Evolutionary conservation across 306 rosid species (phyloP), one percentile per base, ranked within the genome.

Genomic region (Abrus pulchellus): DNA sequence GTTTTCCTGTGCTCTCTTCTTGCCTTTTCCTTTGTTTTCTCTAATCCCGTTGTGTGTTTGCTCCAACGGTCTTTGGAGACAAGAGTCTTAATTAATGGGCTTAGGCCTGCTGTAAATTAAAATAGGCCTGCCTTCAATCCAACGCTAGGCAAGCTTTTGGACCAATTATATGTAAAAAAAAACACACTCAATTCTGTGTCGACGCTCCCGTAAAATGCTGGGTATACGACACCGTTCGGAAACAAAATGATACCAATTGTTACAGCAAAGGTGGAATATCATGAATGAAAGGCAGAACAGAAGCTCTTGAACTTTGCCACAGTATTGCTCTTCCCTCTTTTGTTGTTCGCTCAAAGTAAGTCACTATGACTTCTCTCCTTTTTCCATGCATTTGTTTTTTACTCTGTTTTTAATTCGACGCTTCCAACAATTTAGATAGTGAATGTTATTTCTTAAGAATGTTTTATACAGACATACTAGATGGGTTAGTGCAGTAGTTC

Each of bases 321-420:
- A 5, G 11, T 57, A 4, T 34, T 48, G 50, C 36, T 66, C 45
- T 20, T 41, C 63, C 11, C 41, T 60, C 47, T 32, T 45, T 7
- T 10, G 44, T 50, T 14, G 53, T 54, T 67, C n/a, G 20, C 14
- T 3, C 48, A 59, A 60, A 74, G 68, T 74, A 74, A 67, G 60
- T 59, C 33, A 9, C 52, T 28, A 40, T 57, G 20, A 36, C 0
- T 60, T 30, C 41, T 79, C 54, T 67, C 9, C 30, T 38, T 38
- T 9, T 34, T 53, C 4, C 10, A 64, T 38, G 44, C 67, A 12
- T 6, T 1, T 13, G 3, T 34, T 36, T 36, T 36, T 13, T 36
- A 36, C 40, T 2, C 5, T 34, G 4, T 29, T 5, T 63, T 38
- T 36, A 36, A 36, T 63, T 63, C 9, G 27, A 33, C 4, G 5